These are phyloP conservation scores for Malus hybrid DNA, from an alignment of 331 rosid species.

Conservation along the genomic window DNA sequence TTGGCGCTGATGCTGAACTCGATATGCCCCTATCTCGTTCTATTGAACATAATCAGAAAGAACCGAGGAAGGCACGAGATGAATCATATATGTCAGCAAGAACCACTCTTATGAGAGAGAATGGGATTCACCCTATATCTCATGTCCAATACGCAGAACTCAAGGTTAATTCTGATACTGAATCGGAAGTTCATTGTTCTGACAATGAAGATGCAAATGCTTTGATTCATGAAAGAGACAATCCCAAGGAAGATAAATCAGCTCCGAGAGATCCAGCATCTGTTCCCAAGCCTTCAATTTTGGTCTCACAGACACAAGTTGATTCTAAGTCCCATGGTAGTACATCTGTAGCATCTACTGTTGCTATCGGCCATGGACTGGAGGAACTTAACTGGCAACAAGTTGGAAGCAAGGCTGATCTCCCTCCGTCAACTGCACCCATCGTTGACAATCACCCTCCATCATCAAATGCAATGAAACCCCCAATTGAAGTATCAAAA, in stretches of 20 bases:
- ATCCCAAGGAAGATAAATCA: slow-evolving; percentile 20
- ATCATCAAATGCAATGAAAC: slow-evolving; percentile 26
- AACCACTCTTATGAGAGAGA: slow-evolving; percentile 19
- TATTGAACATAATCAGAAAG: slow-evolving; percentile 18
- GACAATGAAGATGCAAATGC: slow-evolving; percentile 33
- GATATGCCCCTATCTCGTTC: slow-evolving; percentile 28
- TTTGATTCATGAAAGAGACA: slow-evolving; percentile 15
- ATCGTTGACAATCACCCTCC: slow-evolving; percentile 18
- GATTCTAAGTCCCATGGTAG: slow-evolving; percentile 24
- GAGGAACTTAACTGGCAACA: slow-evolving; percentile 43
- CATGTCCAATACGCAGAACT: slow-evolving; percentile 68
- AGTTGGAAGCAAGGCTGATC: slow-evolving; percentile 13
- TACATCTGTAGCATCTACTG: slow-evolving; percentile 23
- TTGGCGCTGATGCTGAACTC: slow-evolving; percentile 35
- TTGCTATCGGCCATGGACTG: slow-evolving; percentile 29
- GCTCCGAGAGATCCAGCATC: slow-evolving; percentile 26
- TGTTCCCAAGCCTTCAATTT: slow-evolving; percentile 20
- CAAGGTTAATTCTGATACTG: slow-evolving; percentile 66
- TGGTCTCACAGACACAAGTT: slow-evolving; percentile 20
- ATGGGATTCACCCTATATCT: slow-evolving; percentile 45
- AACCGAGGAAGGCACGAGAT: slow-evolving; percentile 9
- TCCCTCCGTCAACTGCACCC: slow-evolving; percentile 18
- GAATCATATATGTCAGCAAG: slow-evolving; percentile 24
- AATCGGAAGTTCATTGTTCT: slow-evolving; percentile 52
- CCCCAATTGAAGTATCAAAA: slow-evolving; percentile 32